Conservation (phyloP, 2,329 filamentous ascomycete species). For the Amylocarpus encephaloides region DNA sequence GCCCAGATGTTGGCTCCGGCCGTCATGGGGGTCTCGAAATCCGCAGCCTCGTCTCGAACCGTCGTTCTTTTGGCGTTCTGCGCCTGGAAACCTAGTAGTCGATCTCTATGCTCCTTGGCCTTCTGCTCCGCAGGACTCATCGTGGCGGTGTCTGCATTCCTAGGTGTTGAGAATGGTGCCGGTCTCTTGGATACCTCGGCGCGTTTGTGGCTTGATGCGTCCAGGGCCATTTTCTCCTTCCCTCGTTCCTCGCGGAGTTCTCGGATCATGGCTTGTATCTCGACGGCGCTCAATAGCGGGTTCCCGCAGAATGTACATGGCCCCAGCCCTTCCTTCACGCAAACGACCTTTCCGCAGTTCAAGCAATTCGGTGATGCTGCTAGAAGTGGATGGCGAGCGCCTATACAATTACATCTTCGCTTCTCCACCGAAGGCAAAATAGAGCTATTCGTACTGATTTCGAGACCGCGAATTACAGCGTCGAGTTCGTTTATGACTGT, state of each 20-base stretch:
- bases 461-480: conserved; percentile 79
- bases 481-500: conserved; percentile 65
- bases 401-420: conserved; percentile 81
- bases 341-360: conserved; percentile 90
- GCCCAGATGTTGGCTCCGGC: conserved; percentile 59
- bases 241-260: conserved; percentile 81
- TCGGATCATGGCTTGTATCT: conserved; percentile 79
- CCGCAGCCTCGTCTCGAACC: conserved; percentile 65
- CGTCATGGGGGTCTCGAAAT: conserved; percentile 50
- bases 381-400: conserved; percentile 78
- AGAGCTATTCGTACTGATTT: conserved; percentile 84
- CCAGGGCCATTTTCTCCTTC: conserved; percentile 74
- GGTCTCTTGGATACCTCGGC: conserved; percentile 59
- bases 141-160: conserved; percentile 17
- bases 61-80: conserved; percentile 64
- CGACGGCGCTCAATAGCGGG: conserved; percentile 62
- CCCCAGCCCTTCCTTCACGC: conserved; percentile 86
- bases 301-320: conserved; percentile 87
- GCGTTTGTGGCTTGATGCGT: conserved; percentile 63
- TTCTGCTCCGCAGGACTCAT: conserved; percentile 35
- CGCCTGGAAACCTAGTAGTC: conserved; percentile 59
- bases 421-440: conserved; percentile 51
- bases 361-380: conserved; percentile 90
- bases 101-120: conserved; percentile 60
- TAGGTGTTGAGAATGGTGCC: conserved; percentile 50